phyloP scores from a whole-genome alignment of 768 basidiomycete species.

The Mycena pura region DNA sequence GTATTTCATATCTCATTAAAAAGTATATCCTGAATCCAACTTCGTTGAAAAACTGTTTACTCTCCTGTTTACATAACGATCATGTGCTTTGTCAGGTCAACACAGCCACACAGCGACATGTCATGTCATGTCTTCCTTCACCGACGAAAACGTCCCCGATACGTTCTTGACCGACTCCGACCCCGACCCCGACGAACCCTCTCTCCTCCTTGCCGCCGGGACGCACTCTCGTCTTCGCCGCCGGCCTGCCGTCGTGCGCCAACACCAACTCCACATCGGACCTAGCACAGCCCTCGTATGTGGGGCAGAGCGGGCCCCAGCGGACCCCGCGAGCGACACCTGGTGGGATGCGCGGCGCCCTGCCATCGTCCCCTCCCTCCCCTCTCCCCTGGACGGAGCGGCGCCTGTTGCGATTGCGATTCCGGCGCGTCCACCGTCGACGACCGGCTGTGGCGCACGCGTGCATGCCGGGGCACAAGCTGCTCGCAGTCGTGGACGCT shows the following conservation, averaged over 20 bases:
- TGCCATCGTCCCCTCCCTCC: neutral
- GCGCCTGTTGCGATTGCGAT: neutral
- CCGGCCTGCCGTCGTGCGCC: conserved; percentile 1
- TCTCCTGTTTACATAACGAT: no score
- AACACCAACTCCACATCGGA: neutral
- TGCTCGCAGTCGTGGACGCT: neutral
- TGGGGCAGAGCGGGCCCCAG: neutral
- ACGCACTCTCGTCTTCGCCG: neutral
- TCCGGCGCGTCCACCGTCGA: no score
- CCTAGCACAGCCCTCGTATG: neutral
- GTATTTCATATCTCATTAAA: no score
- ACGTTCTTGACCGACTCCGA: neutral
- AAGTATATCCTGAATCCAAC: no score
- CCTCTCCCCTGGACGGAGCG: neutral
- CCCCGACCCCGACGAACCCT: neutral
- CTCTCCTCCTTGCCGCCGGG: neutral
- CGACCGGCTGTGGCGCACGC: neutral
- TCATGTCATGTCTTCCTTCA: no score
- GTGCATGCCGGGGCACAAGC: neutral
- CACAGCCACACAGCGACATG: no score
- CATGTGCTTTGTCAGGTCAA: no score
- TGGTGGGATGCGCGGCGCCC: neutral
- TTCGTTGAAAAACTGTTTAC: no score
- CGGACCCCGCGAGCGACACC: neutral
- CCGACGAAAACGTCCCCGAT: no score